Evolutionary conservation across 176 grass and related monocot species (phyloP).

Genomic region (Aegilops sharonensis): DNA sequence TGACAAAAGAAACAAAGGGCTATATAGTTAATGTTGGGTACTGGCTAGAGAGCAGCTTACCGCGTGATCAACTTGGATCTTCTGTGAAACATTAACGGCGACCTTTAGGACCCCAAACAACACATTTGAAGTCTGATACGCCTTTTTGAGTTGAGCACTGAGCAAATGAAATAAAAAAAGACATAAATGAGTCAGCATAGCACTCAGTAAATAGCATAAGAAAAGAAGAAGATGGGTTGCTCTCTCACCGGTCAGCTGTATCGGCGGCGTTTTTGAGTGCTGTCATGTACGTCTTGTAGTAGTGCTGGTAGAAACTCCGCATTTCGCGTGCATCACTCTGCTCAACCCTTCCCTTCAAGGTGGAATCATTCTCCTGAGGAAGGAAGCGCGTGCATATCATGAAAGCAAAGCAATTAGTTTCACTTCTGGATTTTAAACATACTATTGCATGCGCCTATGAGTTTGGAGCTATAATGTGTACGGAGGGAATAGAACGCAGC

Average conservation of each 20-base stretch:
- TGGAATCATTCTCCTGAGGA: constrained; percentile 69
- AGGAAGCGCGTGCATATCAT: neutral
- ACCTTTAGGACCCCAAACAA: constrained; percentile 91
- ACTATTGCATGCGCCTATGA: no score
- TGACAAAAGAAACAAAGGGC: neutral
- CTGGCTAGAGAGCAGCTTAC: constrained; percentile 7
- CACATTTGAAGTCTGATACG: constrained; percentile 81
- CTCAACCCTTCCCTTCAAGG: constrained; percentile 77
- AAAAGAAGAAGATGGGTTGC: neutral
- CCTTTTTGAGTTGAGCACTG: constrained; percentile 83
- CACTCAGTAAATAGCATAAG: neutral
- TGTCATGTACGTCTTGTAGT: constrained; percentile 47
- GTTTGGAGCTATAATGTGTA: no score
- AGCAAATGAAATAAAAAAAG: neutral
- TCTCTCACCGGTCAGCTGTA: constrained; percentile 68
- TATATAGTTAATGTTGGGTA: no score
- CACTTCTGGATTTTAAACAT: no score
- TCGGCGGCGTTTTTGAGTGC: constrained; percentile 29
- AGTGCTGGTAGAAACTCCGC: constrained; percentile 84
- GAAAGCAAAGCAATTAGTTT: neutral
- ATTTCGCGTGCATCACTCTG: constrained; percentile 80
- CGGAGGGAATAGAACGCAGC: no score
- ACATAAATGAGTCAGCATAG: neutral
- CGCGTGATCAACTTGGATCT: constrained; percentile 69
- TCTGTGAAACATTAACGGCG: constrained; percentile 63